A percentile compares a stretch with the other conserved stretches of the same genome.
Conservation (phyloP, 192 early-diverging fungal species). For the Linnemannia elongata region DNA sequence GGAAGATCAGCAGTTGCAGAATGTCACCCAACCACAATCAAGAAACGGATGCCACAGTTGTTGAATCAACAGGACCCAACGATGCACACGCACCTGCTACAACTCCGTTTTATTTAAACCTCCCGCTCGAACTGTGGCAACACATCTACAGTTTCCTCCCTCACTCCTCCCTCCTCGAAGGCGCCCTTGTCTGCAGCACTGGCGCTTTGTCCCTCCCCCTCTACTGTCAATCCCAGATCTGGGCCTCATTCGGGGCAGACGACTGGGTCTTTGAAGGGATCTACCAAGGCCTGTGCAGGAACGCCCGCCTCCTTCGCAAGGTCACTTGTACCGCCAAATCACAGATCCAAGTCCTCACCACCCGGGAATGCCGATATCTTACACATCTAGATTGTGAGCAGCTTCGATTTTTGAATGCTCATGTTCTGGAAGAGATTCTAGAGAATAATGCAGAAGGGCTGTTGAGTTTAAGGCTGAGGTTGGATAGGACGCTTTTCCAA, state of each 20-base stretch:
- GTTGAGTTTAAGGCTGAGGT: constrained; percentile 14
- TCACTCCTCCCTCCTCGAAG: constrained; percentile 19
- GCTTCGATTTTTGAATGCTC: constrained; percentile 30
- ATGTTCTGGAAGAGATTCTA: constrained; percentile 22
- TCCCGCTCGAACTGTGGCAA: constrained; percentile 36
- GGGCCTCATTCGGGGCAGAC: constrained; percentile 23
- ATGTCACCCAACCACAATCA: not conserved
- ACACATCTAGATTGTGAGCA: constrained; percentile 39
- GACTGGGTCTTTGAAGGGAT: constrained; percentile 38
- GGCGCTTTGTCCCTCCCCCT: constrained; percentile 26
- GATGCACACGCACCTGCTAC: not conserved
- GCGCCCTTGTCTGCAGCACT: constrained; percentile 28
- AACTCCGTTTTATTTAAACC: not conserved
- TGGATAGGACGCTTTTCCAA: constrained; percentile 32
- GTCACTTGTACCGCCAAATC: constrained; percentile 20
- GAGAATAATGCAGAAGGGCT: constrained; percentile 18
- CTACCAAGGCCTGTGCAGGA: constrained; percentile 22
- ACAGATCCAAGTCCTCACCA: constrained; percentile 11
- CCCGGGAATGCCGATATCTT: constrained; percentile 11
- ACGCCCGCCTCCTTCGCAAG: constrained; percentile 15
- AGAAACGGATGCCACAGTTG: not conserved
- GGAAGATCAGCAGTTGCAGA: not conserved
- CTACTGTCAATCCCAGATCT: constrained; percentile 44
- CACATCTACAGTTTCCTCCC: constrained; percentile 27
- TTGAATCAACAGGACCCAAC: not conserved